Base-by-base conservation (phyloP, 2,329 filamentous ascomycete species). In the Alternaria arborescens region DNA sequence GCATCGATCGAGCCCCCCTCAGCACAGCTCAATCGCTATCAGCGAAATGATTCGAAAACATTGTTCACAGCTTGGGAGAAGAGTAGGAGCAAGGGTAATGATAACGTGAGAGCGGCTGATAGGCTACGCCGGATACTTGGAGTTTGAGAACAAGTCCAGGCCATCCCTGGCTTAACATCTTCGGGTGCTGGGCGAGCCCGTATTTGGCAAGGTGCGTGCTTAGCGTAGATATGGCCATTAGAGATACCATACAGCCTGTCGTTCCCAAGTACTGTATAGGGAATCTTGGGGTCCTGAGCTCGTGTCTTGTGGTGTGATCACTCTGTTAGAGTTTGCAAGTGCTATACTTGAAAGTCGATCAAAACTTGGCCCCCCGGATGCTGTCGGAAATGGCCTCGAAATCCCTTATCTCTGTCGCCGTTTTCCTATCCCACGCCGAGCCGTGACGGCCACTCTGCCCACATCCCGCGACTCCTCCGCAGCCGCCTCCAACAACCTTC, bases 91-190 rank as follows among this genome's bases (percentile, higher is more conserved):
- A 62, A 51, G 61, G 53, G 42, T 56, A 36, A 34, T 58, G 66
- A 68, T 68, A 68, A 68, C 64, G 57, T 65, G 52, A 62, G 30
- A 20, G 26, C 20, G 46, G 38, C 44, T 68, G 66, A 68, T 68
- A 68, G 66, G 66, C 64, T 48, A 44, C 57, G 44, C 50, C 47
- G 20, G 44, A 43, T 11, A 10, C 28, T 36, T 44, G 30, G 40
- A 34, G 57, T 50, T 47, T 51, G 40, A 38, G 55, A 60, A 57
- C 53, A 32, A 24, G 47, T 57, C 46, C 41, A 52, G 42, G 58
- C 58, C 47, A 47, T 26, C 53, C 58, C 58, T 56, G 53, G 16
- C 12, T 20, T 50, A 42, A 36, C 32, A 50, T 28, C 18, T 34
- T 42, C 44, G 14, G 26, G 22, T 20, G 20, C 26, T 42, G 36